A percentile compares a stretch with the other conserved stretches of the same genome.
These are phyloP conservation scores for Petrea volubilis DNA, from an alignment of 257 asterid species.

Conservation along the genomic window DNA sequence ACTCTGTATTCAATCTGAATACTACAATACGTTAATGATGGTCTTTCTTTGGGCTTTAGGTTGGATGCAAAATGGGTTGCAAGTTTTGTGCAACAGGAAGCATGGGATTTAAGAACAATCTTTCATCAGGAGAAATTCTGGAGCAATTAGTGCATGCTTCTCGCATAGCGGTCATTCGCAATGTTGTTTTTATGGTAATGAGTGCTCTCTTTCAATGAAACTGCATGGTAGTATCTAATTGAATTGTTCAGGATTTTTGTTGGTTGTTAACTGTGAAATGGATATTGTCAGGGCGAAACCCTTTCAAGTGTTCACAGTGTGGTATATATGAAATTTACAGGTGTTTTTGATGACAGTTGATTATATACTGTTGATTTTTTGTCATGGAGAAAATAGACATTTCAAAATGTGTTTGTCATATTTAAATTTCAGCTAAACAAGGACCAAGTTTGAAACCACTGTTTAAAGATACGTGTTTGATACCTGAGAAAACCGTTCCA, in stretches of 20 bases:
- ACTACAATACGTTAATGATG: background rate
- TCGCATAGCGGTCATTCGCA: constrained; percentile 77
- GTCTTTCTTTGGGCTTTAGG: constrained; percentile 44
- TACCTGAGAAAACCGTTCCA: background rate
- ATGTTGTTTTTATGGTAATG: constrained; percentile 92
- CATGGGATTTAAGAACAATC: constrained; percentile 94
- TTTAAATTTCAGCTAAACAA: background rate
- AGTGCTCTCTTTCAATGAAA: constrained; percentile 5
- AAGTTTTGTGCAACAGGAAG: constrained; percentile 96
- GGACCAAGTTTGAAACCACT: background rate
- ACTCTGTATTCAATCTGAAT: background rate
- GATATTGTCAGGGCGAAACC: constrained; percentile 1
- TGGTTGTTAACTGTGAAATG: background rate
- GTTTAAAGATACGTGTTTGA: background rate
- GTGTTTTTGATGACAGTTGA: background rate
- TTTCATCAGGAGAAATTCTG: constrained; percentile 85
- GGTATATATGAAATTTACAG: background rate
- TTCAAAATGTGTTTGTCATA: background rate
- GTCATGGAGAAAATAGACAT: background rate
- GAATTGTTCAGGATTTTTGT: constrained; percentile 13
- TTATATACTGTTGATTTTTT: too few relatives aligned
- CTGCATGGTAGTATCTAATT: background rate
- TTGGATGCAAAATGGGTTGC: constrained; percentile 99
- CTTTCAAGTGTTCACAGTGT: background rate
- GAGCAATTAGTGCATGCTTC: constrained; percentile 96